Base-by-base conservation (phyloP, 768 basidiomycete genomes). In the Hemileccinum rubropunctum region DNA sequence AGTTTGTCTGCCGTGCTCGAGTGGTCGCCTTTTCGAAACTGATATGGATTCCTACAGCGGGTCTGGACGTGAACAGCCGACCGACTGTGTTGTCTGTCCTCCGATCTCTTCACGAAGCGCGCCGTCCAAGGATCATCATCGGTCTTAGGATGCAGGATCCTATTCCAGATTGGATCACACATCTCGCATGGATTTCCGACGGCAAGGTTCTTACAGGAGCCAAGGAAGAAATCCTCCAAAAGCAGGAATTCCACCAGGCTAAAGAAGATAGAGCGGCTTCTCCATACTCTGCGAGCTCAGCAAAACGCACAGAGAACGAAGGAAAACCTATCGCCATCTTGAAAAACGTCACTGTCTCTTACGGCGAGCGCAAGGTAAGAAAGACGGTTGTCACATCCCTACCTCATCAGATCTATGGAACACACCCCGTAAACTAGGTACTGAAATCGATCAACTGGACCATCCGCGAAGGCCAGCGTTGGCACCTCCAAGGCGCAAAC, bases 401-500 rank as follows among this genome's bases (percentile, higher is more conserved):
- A 4, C 32, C 2, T 28, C 21, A 26, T 4, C 17, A n/a, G n/a
- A 4, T 13, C 43, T 58, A n/a, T n/a, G n/a, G n/a, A n/a, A n/a
- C n/a, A n/a, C 26, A 57, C 38, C 28, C 7, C 2, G 14, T 12
- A 9, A 34, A 9, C 1, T 44, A 92, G 89, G 82, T 94, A 4
- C 77, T 99, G 2, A 76, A 80, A 52, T 71, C 83, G 48, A 80
- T 98, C 41, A 78, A 79, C 47, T 98, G 95, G 95, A 78, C 82
- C 34, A 84, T 98, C 52, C 76, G 76, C 3, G 77, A 81, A 57
- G 91, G 92, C 35, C 85, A 95, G 38, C 77, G 88, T 26, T 98
- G 93, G 91, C 89, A 95, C 60, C 81, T 99, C 12, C 80, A 85
- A 59, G 95, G 95, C 9, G 71, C 83, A 20, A 99, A 98, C 63